Evolutionary conservation across 2,329 filamentous ascomycete species (phyloP), one percentile per base, ranked within the genome.

Genomic region (Aureobasidium sp.): DNA sequence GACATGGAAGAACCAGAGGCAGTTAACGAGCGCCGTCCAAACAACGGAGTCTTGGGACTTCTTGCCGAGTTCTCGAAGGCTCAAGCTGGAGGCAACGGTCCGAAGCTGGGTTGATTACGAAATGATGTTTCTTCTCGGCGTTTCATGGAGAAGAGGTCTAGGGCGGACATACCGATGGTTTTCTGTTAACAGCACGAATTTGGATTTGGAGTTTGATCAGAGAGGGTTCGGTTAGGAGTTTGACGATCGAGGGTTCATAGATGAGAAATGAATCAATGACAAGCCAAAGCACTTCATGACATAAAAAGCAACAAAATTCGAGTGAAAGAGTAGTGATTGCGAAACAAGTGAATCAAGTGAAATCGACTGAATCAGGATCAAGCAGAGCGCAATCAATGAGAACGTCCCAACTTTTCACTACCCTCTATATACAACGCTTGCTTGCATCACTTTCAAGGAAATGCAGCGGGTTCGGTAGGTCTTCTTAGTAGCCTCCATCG

Each of bases 31-130:
- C 29, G 49, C 9, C 60, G 42, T 40, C 60, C 49, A 11, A 42
- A n/a, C 19, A 62, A 58, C 29, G 64, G 64, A 9, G 64, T 65
- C 22, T 53, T 65, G 57, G 64, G 64, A 3, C 35, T 65, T 37
- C 35, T 65, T 5, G 60, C 61, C 35, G 62, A 65, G 47, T 65
- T 63, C 44, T 62, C 64, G 4, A 65, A 65, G 47, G 64, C 64
- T 11, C 64, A 65, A 52, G 44, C 59, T n/a, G 64, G 62, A 14
- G 53, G 48, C 22, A 65, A 61, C 17, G 64, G 62, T 2, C 61
- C 58, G 5, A 63, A 57, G 48, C 60, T 65, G 2, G 62, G 61
- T 14, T 65, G 37, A 65, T 40, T 15, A 27, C 2, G 22, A 9
- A 12, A 6, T 40, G 5, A 7, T 14, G 4, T 48, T 31, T 12